Conservation (phyloP, 345 rosid species). For the Eucalyptus regnans region DNA sequence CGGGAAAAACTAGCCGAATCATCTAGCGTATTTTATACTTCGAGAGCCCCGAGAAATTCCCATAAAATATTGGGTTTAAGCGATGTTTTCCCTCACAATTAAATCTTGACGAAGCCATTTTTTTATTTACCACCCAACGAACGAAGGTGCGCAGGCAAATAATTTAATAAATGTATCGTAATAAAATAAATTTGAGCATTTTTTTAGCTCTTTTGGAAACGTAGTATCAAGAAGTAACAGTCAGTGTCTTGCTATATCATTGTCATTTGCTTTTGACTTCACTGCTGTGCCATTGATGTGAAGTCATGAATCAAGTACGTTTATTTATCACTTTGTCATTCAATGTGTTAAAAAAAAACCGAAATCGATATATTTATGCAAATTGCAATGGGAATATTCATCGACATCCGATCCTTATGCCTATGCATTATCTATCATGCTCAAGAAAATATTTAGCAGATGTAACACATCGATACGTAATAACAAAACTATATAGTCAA, state of each 20-base stretch:
- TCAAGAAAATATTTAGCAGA: neutral
- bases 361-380: neutral
- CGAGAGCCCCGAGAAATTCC: neutral
- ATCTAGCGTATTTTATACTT: neutral
- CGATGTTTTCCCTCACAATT: neutral
- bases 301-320: neutral
- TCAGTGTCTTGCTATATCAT: neutral
- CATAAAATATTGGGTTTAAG: neutral
- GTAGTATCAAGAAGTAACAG: rapidly evolving
- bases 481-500: neutral
- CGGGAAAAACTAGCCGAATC: neutral
- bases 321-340: neutral
- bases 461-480: rapidly evolving
- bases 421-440: neutral
- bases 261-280: neutral
- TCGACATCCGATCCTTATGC: neutral
- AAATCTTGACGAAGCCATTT: neutral
- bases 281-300: neutral
- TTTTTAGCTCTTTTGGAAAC: neutral
- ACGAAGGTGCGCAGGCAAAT: neutral
- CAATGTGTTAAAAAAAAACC: neutral
- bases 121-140: neutral
- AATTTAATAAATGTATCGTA: neutral
- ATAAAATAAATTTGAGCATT: neutral
- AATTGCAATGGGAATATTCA: neutral